A percentile compares a stretch with the other conserved stretches of the same genome.
Evolutionary conservation across 352 stramenopile genomes (phyloP).

Genomic region (Phytophthora multivora): DNA sequence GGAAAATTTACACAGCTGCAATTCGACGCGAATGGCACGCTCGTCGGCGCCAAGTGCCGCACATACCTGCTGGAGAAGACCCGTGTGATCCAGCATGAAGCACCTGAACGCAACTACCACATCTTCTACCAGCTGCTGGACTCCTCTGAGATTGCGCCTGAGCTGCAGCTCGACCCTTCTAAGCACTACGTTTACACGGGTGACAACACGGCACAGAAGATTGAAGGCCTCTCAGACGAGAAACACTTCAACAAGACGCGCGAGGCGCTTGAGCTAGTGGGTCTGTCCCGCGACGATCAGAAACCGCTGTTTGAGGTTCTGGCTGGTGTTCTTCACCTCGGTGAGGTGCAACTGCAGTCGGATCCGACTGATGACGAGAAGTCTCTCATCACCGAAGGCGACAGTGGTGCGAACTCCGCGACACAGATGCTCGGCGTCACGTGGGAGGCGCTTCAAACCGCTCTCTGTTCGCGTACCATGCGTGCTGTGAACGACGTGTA

Average conservation of each 20-base stretch:
- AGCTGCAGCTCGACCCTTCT: conserved; percentile 52
- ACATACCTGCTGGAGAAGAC: conserved; percentile 98
- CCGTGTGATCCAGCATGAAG: conserved; percentile 94
- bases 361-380: conserved; percentile 81
- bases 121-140: conserved; percentile 95
- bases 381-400: conserved; percentile 59
- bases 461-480: conserved; percentile 93
- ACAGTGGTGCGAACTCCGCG: conserved; percentile 51
- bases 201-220: conserved; percentile 65
- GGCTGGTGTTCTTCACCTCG: conserved; percentile 94
- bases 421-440: conserved; percentile 91
- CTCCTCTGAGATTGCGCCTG: conserved; percentile 46
- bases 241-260: conserved; percentile 87
- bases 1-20: conserved; percentile 97
- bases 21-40: conserved; percentile 82
- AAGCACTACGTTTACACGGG: conserved; percentile 73
- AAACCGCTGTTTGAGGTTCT: conserved; percentile 92
- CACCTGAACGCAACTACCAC: conserved; percentile 95
- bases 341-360: conserved; percentile 89
- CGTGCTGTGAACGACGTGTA: conserved; percentile 73
- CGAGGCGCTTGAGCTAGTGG: conserved; percentile 76
- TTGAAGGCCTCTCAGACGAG: conserved; percentile 75
- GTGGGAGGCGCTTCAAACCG: conserved; percentile 89
- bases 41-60: conserved; percentile 94
- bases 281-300: conserved; percentile 85